Conservation (phyloP, 805 yeast genomes). For the Cyberlindnera saturnus region DNA sequence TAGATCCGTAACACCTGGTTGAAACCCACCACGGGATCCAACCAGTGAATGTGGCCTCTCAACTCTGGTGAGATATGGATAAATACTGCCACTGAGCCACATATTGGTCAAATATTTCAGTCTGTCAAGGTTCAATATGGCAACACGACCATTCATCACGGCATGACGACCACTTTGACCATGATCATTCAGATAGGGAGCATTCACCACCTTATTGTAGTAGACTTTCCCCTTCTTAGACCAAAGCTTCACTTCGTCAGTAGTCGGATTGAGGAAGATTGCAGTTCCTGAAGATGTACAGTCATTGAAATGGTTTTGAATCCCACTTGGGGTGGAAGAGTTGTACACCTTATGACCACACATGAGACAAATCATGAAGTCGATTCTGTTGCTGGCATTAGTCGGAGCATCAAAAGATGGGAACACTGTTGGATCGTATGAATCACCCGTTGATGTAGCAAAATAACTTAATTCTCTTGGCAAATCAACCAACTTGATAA, state of each 20-base stretch:
- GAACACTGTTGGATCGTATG: conserved; percentile 7
- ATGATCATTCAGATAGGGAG: conserved; percentile 69
- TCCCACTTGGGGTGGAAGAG: conserved; percentile 26
- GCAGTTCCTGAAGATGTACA: conserved; percentile 26
- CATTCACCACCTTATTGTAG: conserved; percentile 38
- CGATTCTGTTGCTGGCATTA: conserved; percentile 26
- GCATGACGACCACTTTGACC: conserved; percentile 65
- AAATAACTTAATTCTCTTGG: conserved; percentile 41
- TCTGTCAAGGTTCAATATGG: conserved; percentile 46
- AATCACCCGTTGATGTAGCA: conserved; percentile 24
- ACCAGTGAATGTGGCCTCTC: not conserved
- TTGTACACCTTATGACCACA: conserved; percentile 37
- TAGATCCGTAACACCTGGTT: conserved; percentile 2
- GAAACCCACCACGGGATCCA: conserved; percentile 1
- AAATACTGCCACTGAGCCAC: conserved; percentile 58
- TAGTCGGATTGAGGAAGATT: conserved; percentile 31
- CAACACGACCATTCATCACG: conserved; percentile 48
- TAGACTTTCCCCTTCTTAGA: conserved; percentile 18
- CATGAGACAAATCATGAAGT: conserved; percentile 38
- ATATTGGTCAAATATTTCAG: conserved; percentile 49
- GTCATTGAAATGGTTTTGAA: conserved; percentile 23
- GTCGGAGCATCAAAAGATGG: conserved; percentile 3
- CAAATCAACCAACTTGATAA: conserved; percentile 44
- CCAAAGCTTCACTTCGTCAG: conserved; percentile 25
- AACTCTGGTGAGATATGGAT: conserved; percentile 37